Evolutionary conservation across 148 eudicot genomes (phyloP).

Genomic region (Dysphania ambrosioides): DNA sequence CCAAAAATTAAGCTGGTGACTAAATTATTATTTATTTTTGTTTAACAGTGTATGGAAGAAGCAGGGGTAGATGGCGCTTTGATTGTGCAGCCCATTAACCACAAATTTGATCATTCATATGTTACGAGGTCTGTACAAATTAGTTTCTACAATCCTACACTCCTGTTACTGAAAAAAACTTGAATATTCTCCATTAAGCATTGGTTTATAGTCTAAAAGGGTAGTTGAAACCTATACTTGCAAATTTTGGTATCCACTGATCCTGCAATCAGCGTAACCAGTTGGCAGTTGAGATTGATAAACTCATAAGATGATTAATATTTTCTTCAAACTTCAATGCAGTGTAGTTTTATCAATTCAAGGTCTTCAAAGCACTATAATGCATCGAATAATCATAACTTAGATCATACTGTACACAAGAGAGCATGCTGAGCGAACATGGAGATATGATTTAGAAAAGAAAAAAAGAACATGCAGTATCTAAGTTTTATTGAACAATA

Average conservation of each 20-base stretch:
- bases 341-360: neutral
- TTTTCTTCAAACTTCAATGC: neutral
- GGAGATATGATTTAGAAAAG: no score
- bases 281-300: neutral
- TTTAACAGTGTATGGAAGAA: constrained; percentile 65
- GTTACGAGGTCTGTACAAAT: constrained; percentile 65
- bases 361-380: no score
- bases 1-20: neutral
- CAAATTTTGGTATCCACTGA: neutral
- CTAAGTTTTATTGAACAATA: no score
- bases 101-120: constrained; percentile 86
- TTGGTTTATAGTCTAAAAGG: neutral
- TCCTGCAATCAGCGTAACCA: neutral
- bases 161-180: no score
- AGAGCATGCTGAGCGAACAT: no score
- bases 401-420: no score
- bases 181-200: no score
- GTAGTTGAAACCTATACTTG: neutral
- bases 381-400: neutral
- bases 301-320: neutral
- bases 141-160: neutral
- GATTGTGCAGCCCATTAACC: constrained; percentile 89
- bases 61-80: constrained; percentile 88
- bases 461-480: no score
- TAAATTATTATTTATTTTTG: neutral